Evolutionary conservation across 2,329 filamentous ascomycete genomes (phyloP).

Genomic region (Septoria petroselini): DNA sequence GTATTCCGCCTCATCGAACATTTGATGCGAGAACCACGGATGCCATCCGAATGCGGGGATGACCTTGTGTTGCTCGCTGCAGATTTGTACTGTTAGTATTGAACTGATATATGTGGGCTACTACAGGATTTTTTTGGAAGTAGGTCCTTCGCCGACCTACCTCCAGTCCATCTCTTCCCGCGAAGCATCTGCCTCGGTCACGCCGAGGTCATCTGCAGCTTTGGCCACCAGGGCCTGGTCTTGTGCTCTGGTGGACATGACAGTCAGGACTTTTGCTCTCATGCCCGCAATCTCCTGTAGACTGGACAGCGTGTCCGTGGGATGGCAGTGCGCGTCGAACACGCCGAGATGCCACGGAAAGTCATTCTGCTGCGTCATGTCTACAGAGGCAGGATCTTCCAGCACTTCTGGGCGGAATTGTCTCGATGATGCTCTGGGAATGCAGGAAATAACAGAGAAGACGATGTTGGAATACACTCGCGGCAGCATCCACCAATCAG

Average conservation of each 20-base stretch:
- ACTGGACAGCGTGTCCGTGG: slow-evolving; percentile 70
- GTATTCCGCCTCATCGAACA: slow-evolving; percentile 59
- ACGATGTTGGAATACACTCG: slow-evolving; percentile 8
- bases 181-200: slow-evolving; percentile 36
- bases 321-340: slow-evolving; percentile 80
- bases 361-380: slow-evolving; percentile 25
- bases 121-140: no score
- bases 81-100: no score
- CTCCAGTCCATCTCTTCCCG: slow-evolving; percentile 32
- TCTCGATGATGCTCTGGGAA: not conserved
- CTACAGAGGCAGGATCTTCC: no score
- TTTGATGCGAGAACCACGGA: slow-evolving; percentile 78
- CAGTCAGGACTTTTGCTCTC: slow-evolving; percentile 63
- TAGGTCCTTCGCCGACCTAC: slow-evolving; percentile 32
- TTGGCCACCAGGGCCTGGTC: slow-evolving; percentile 70
- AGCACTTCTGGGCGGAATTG: not conserved
- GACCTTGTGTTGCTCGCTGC: slow-evolving; percentile 45
- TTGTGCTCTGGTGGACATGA: slow-evolving; percentile 74
- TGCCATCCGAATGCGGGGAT: slow-evolving; percentile 83
- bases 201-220: slow-evolving; percentile 56
- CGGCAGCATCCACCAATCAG: slow-evolving; percentile 4
- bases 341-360: slow-evolving; percentile 70
- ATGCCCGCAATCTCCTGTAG: slow-evolving; percentile 60
- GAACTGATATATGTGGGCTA: no score
- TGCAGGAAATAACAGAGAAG: not conserved